These are phyloP conservation scores for Eutypella sp. DNA, from an alignment of 2,329 filamentous ascomycete species.

Conservation along the genomic window DNA sequence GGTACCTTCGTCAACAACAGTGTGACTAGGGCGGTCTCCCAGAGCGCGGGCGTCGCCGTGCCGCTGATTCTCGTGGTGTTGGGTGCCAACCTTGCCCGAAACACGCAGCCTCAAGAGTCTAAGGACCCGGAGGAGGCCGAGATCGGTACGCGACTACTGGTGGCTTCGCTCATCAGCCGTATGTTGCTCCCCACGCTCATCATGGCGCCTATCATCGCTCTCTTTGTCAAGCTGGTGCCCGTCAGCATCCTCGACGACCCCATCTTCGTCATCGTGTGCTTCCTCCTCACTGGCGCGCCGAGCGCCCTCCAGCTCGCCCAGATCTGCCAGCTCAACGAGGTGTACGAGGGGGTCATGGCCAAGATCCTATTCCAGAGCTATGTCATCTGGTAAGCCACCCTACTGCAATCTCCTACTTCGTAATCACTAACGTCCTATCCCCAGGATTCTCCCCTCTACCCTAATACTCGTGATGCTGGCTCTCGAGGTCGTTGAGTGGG, in stretches of 20 bases:
- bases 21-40: slow-evolving; percentile 78
- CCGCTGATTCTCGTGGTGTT: slow-evolving; percentile 93
- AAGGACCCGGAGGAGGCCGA: slow-evolving; percentile 65
- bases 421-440: slow-evolving; percentile 22
- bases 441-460: slow-evolving; percentile 87
- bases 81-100: slow-evolving; percentile 88
- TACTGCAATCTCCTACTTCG: background rate
- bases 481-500: slow-evolving; percentile 90
- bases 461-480: slow-evolving; percentile 86
- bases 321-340: slow-evolving; percentile 96
- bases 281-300: slow-evolving; percentile 89
- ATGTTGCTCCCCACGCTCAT: slow-evolving; percentile 90
- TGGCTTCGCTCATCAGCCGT: slow-evolving; percentile 79
- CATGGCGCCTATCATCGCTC: slow-evolving; percentile 84
- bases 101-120: slow-evolving; percentile 68
- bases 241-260: slow-evolving; percentile 95
- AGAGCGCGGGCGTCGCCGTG: slow-evolving; percentile 86
- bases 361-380: slow-evolving; percentile 93
- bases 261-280: slow-evolving; percentile 97
- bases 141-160: slow-evolving; percentile 70
- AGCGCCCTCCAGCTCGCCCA: slow-evolving; percentile 92
- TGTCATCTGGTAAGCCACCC: slow-evolving; percentile 71
- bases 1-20: slow-evolving; percentile 91
- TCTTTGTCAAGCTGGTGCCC: slow-evolving; percentile 84
- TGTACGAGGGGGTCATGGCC: slow-evolving; percentile 93